Base-by-base conservation (phyloP, 1,284 basidiomycete species). In the Rhodofomes roseus region DNA sequence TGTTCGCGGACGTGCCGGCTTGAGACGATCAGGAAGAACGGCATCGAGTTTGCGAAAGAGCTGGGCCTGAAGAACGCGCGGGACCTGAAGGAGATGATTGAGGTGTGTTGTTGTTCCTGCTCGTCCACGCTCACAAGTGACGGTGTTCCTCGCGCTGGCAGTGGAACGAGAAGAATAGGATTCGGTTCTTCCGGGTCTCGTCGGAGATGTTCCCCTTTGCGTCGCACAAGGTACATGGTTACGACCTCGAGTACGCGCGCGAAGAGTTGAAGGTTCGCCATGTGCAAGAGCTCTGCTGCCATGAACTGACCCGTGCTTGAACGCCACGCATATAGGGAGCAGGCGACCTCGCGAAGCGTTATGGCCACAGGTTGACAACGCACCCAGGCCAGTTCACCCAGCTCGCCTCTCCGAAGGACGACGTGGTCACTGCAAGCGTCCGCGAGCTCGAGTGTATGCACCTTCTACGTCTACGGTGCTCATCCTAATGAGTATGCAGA, bases 201-300 rank as follows among this genome's bases (percentile, higher is more conserved):
- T 92, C 90, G 4, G 92, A 95, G 65, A 89, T 96, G 81, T 96
- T 96, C 71, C 94, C 95, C 1, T 96, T 92, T 67, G 93, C 93
- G 0, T 92, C 91, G 2, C 95, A 96, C 66, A 79, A 77, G 11
- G 81, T 79, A 43, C 86, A 93, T 65, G 93, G 93, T 0, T 96
- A 96, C 72, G 81, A 85, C 25, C 80, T 96, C 31, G 80, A 84
- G 23, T 92, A 89, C 60, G 88, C 86, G 12, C 76, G 82, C 9
- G 74, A 78, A 22, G 82, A 83, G 64, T 67, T 84, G 22, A 78
- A 77, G 66, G 75, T 73, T 27, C 29, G 64, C 41, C 23, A 5
- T 2, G 5, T 29, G 18, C n/a, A n/a, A n/a, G n/a, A n/a, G 7
- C 39, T 4, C 11, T 25, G 14, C 25, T 37, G 18, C 12, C 23